A percentile compares a stretch with the other conserved stretches of the same genome.
Conservation (phyloP, 305 asterid species). For the Solanum hybrid region DNA sequence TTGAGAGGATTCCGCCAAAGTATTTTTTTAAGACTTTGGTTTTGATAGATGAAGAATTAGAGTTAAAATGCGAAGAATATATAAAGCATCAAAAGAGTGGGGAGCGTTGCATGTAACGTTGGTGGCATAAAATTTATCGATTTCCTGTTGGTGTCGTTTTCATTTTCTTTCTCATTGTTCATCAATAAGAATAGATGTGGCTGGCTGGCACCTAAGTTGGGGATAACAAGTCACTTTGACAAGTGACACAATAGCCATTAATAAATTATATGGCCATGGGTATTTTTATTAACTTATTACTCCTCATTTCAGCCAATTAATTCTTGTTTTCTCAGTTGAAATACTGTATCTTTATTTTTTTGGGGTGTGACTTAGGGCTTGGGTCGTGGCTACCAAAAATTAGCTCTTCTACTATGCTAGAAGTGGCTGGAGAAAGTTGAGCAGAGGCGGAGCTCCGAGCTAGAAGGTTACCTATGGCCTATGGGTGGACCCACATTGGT, state of each 20-base stretch:
- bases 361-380: not conserved
- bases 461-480: too few species aligned
- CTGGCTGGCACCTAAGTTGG: not conserved
- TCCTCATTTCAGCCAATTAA: not conserved
- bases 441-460: not conserved
- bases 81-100: not conserved
- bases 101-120: conserved; percentile 13
- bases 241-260: not conserved
- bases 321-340: not conserved
- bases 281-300: not conserved
- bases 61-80: not conserved
- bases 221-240: not conserved
- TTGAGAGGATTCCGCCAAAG: not conserved
- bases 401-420: not conserved
- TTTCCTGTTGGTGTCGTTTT: not conserved
- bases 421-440: not conserved
- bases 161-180: not conserved
- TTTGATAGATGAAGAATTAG: not conserved
- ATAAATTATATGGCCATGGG: not conserved
- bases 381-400: not conserved
- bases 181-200: not conserved
- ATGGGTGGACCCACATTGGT: too few species aligned
- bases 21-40: not conserved
- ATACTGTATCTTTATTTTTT: not conserved
- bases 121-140: conserved; percentile 2